A percentile compares a stretch with the other conserved stretches of the same genome.
Conservation (phyloP, 2,329 filamentous ascomycete species). For the Apiospora phragmitis region DNA sequence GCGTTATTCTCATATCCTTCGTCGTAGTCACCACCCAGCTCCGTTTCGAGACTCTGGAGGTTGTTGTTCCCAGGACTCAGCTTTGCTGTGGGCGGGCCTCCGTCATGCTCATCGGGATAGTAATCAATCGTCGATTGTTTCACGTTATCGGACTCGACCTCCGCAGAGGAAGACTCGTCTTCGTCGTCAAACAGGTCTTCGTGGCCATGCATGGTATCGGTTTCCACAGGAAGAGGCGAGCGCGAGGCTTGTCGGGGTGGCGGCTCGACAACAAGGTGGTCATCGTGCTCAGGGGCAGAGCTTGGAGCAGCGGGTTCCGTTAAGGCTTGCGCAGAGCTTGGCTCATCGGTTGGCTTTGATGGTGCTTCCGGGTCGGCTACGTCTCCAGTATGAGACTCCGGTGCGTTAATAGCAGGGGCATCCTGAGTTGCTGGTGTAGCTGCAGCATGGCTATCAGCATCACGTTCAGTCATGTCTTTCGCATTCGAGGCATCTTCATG, state of each 20-base stretch:
- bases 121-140: not conserved
- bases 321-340: not conserved
- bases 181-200: constrained; percentile 34
- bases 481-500: not conserved
- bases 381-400: not conserved
- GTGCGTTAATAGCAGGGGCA: not conserved
- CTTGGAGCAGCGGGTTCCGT: not conserved
- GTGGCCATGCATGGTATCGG: constrained; percentile 35
- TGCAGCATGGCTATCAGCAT: not conserved
- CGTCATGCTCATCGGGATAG: not conserved
- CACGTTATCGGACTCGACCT: not conserved
- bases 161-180: constrained; percentile 17
- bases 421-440: not conserved
- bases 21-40: not conserved
- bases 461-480: not conserved
- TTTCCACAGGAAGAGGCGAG: constrained; percentile 24
- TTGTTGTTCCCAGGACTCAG: not conserved
- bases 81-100: not conserved
- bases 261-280: not conserved
- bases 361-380: not conserved
- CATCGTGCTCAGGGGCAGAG: not conserved
- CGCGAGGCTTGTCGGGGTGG: constrained; percentile 4
- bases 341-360: not conserved
- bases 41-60: not conserved
- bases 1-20: not conserved